These are phyloP conservation scores for Arctium minus DNA, from an alignment of 129 eudicot species.

Conservation along the genomic window DNA sequence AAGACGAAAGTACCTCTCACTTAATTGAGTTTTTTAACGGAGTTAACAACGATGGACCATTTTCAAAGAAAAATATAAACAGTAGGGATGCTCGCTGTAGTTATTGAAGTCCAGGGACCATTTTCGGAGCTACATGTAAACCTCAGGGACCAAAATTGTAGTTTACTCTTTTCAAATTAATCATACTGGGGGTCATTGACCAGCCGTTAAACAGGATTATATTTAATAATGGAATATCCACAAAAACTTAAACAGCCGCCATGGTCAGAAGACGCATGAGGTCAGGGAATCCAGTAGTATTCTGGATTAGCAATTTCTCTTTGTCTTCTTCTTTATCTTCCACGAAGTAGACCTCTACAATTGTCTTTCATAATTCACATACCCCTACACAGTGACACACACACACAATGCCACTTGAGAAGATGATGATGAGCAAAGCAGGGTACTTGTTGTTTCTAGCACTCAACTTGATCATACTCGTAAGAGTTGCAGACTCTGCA, in stretches of 20 bases:
- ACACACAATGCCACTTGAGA: background rate
- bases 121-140: no score
- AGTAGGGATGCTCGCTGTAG: no score
- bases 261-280: background rate
- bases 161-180: no score
- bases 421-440: background rate
- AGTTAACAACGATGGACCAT: no score
- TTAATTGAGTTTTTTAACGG: no score
- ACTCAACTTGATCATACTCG: background rate
- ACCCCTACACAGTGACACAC: background rate
- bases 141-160: no score
- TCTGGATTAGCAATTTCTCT: background rate
- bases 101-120: no score
- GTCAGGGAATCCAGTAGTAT: background rate
- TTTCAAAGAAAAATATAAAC: no score
- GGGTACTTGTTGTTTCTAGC: conserved; percentile 9
- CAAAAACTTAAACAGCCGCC: background rate
- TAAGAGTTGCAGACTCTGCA: conserved; percentile 9
- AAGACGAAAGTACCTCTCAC: no score
- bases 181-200: background rate
- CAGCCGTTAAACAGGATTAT: background rate
- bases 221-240: no score
- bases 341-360: no score
- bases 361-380: background rate
- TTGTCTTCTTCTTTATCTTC: background rate